Conservation (phyloP, 1,284 basidiomycete species). For the Rhodotorula sp. region DNA sequence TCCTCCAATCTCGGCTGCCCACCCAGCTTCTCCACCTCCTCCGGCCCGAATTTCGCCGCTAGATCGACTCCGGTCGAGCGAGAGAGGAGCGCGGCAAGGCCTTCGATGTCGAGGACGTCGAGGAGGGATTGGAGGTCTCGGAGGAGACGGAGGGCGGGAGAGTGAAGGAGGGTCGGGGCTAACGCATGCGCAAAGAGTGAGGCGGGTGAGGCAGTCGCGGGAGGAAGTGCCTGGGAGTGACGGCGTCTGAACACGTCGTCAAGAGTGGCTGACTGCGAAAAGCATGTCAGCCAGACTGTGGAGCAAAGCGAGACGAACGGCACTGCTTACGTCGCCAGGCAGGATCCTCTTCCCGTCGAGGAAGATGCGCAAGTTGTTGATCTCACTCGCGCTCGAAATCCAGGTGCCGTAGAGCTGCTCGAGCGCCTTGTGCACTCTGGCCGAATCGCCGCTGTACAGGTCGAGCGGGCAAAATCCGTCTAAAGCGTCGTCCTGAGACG, state of each 20-base stretch:
- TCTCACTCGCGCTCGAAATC: conserved; percentile 60
- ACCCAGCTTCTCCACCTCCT: conserved; percentile 1
- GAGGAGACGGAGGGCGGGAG: conserved; percentile 61
- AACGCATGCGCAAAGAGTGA: conserved; percentile 53
- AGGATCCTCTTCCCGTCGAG: conserved; percentile 61
- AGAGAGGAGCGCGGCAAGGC: conserved; percentile 53
- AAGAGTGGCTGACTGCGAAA: neutral
- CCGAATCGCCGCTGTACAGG: conserved; percentile 68
- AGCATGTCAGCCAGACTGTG: neutral
- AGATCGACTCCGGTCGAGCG: neutral
- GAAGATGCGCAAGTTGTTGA: conserved; percentile 80
- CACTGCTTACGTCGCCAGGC: conserved; percentile 59
- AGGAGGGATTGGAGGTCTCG: conserved; percentile 70
- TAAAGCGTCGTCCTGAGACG: conserved; percentile 48
- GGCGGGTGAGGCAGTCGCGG: neutral
- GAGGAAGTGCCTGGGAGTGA: neutral
- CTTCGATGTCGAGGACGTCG: conserved; percentile 77
- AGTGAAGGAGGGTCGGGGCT: conserved; percentile 58
- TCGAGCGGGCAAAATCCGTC: conserved; percentile 78
- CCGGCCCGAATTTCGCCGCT: neutral
- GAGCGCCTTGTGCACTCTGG: conserved; percentile 65
- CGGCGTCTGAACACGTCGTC: too few relatives aligned
- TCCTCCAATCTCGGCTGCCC: conserved; percentile 46
- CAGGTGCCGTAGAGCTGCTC: conserved; percentile 69
- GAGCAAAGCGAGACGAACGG: neutral